phyloP scores from a whole-genome alignment of 2,329 filamentous ascomycete species.

The Penicillium olsonii region DNA sequence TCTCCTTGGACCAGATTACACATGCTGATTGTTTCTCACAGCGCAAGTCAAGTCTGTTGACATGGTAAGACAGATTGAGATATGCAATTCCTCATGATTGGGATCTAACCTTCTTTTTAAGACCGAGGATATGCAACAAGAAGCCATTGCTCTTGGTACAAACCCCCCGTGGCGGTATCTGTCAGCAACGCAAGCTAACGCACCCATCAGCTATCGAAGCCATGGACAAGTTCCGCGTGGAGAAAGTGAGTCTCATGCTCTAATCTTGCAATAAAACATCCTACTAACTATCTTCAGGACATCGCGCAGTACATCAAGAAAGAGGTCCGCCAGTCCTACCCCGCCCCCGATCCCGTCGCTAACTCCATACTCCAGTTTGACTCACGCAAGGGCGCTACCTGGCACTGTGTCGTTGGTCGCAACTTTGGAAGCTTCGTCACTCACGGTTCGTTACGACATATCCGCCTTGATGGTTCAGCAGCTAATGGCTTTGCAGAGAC shows the following conservation, averaged over 20 bases:
- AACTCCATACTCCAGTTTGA: constrained; percentile 69
- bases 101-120: constrained; percentile 44
- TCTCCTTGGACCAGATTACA: neutral
- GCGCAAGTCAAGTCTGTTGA: constrained; percentile 97
- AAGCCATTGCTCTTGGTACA: constrained; percentile 94
- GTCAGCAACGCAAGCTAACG: constrained; percentile 28
- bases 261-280: neutral
- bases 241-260: constrained; percentile 57
- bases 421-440: constrained; percentile 99
- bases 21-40: constrained; percentile 44
- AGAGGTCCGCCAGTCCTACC: constrained; percentile 60
- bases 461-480: neutral
- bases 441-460: constrained; percentile 65
- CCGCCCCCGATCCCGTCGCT: constrained; percentile 18
- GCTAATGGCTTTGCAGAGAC: constrained; percentile 66
- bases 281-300: constrained; percentile 60
- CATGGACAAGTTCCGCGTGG: constrained; percentile 70
- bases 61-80: constrained; percentile 68
- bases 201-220: constrained; percentile 62
- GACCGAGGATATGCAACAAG: constrained; percentile 96
- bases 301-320: constrained; percentile 96
- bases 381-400: constrained; percentile 93
- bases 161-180: neutral
- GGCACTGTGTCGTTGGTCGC: constrained; percentile 97
- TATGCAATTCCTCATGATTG: constrained; percentile 7